Conservation (phyloP, 768 basidiomycete species). For the Kwoniella mangroviensis region DNA sequence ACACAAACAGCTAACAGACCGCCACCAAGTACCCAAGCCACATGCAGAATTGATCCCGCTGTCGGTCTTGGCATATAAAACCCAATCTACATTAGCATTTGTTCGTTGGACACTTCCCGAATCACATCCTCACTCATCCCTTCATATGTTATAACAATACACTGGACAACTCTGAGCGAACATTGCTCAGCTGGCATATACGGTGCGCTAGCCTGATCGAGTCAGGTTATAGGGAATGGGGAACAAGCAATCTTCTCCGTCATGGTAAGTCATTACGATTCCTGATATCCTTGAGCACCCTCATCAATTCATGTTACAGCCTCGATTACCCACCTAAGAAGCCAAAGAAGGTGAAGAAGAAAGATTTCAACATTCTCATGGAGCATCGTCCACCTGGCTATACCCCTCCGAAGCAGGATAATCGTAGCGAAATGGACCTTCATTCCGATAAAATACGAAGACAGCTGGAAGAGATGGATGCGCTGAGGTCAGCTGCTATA, state of each 20-base stretch:
- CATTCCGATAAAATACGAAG: constrained; percentile 17
- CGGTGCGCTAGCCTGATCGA: neutral
- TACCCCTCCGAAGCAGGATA: neutral
- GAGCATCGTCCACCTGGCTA: constrained; percentile 11
- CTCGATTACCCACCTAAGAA: constrained; percentile 1
- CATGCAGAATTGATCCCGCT: too few relatives aligned
- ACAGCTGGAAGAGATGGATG: constrained; percentile 17
- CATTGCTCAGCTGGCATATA: neutral
- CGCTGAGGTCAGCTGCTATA: neutral
- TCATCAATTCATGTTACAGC: neutral
- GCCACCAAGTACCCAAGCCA: too few relatives aligned
- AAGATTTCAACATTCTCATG: constrained; percentile 1
- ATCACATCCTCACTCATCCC: too few relatives aligned
- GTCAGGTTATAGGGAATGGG: neutral
- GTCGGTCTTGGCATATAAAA: too few relatives aligned
- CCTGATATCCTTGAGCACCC: too few relatives aligned
- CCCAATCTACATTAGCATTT: too few relatives aligned
- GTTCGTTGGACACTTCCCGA: too few relatives aligned
- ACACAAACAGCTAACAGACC: too few relatives aligned
- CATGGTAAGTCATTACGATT: neutral
- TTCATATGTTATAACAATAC: too few relatives aligned
- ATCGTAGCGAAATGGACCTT: neutral
- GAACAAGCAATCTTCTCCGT: neutral
- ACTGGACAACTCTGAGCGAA: too few relatives aligned
- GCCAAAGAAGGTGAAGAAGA: constrained; percentile 8